Evolutionary conservation across 2,329 filamentous ascomycete species (phyloP).

Genomic region (Sphaerostilbella broomeana): DNA sequence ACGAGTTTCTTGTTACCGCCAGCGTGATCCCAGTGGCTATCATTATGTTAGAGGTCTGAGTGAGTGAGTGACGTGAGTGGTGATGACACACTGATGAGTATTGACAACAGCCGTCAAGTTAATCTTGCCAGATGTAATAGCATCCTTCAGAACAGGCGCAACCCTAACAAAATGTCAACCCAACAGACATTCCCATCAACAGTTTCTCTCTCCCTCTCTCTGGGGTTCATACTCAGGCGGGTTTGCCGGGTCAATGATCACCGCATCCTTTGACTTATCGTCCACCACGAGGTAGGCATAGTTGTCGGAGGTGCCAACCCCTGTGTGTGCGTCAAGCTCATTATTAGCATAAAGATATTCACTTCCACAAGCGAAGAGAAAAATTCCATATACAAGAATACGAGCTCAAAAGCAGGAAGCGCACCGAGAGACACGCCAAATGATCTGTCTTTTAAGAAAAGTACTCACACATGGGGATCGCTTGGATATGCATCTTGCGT

Average conservation of each 20-base stretch:
- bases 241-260: slow-evolving; percentile 75
- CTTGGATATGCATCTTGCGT: slow-evolving; percentile 70
- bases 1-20: slow-evolving; percentile 85
- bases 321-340: slow-evolving; percentile 33
- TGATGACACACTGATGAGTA: slow-evolving; percentile 81
- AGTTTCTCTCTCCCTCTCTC: neutral
- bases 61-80: neutral
- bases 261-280: slow-evolving; percentile 68
- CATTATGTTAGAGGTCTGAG: slow-evolving; percentile 5
- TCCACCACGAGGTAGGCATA: slow-evolving; percentile 79
- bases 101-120: slow-evolving; percentile 89
- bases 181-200: too few species aligned
- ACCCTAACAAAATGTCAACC: slow-evolving; percentile 38
- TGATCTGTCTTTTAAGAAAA: neutral
- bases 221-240: slow-evolving; percentile 58
- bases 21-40: slow-evolving; percentile 86
- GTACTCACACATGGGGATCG: slow-evolving; percentile 78
- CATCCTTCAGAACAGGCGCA: slow-evolving; percentile 61
- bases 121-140: slow-evolving; percentile 63
- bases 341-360: neutral
- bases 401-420: too few species aligned
- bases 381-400: too few species aligned
- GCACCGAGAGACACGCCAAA: too few species aligned
- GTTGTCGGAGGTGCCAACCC: slow-evolving; percentile 73
- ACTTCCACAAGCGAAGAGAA: too few species aligned